Percentiles rank a stretch among this genome's conserved stretches.
phyloP scores from a whole-genome alignment of 176 grass and related monocot species.

The Ananas comosus region DNA sequence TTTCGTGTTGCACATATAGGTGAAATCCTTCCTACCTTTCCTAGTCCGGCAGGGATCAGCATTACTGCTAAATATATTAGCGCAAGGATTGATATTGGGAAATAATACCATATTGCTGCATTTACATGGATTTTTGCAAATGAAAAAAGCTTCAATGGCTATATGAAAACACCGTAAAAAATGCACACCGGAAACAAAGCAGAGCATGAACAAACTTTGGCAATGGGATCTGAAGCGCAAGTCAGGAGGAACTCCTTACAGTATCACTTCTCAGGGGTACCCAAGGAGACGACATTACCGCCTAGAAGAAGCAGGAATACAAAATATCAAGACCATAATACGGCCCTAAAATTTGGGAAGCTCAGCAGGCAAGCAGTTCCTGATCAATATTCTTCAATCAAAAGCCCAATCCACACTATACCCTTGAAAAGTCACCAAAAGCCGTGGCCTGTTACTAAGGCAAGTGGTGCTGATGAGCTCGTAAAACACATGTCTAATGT shows the following conservation, averaged over 20 bases:
- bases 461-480: conserved; percentile 51
- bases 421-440: conserved; percentile 40
- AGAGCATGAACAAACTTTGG: conserved; percentile 20
- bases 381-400: background rate
- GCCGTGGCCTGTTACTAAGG: conserved; percentile 74
- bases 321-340: conserved; percentile 62
- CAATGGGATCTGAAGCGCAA: conserved; percentile 20
- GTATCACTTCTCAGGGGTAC: conserved; percentile 23
- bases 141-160: conserved; percentile 15
- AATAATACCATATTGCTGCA: background rate
- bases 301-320: conserved; percentile 21
- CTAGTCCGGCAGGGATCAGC: background rate
- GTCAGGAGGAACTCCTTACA: conserved; percentile 27
- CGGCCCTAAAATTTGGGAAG: conserved; percentile 35
- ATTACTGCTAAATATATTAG: background rate
- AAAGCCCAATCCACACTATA: conserved; percentile 20
- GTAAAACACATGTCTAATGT: conserved; percentile 97
- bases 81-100: background rate
- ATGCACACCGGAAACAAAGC: conserved; percentile 39
- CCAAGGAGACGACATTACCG: conserved; percentile 26
- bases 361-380: conserved; percentile 18
- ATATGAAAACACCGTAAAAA: conserved; percentile 28
- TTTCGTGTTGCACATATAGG: background rate
- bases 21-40: background rate
- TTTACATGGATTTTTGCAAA: background rate